Base-by-base conservation (phyloP, 75 land plant genomes). In the Pinus tabuliformis region DNA sequence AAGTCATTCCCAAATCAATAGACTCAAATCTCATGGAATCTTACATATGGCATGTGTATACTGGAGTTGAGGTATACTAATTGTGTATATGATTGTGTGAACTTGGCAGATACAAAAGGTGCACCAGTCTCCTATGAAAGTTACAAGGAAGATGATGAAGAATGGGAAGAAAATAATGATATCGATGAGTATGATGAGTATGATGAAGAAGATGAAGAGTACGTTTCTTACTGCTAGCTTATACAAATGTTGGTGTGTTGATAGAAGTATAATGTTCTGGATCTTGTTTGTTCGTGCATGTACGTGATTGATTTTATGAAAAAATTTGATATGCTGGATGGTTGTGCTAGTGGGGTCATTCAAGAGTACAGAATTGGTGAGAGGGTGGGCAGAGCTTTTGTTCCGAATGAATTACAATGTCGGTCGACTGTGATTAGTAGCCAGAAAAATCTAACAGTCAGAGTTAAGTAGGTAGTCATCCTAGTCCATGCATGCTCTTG, bases 71-170 rank as follows among this genome's bases (percentile, higher is more conserved):
- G 16, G 18, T 13, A 64, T 64, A 64, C 16, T 64, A 33, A 64
- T 64, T 64, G 39, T 64, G 68, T 33, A 11, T 22, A 64, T 64
- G 36, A 15, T 64, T 5, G 39, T 15, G 36, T 20, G 39, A 16
- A 64, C 68, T 39, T 64, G 39, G 42, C 68, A 64, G 68, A 64
- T 37, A 30, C 68, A 37, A 64, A 64, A 64, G 68, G 68, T 17
- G 39, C 20, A 18, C 18, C 33, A 33, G 39, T 37, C 30, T 17
- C 30, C 6, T 33, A 33, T 64, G 17, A 39, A 39, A 64, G 39
- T 64, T 39, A 64, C 42, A 64, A 64, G 68, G 68, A 64, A 37
- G 68, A 49, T 8, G 52, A 49, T 8, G 11, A 49, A 49, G 52
- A 49, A 8, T 9, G 9, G 9, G 52, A 49, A 49, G 52, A 49